Evolutionary conservation across 1,284 basidiomycete genomes (phyloP).

Genomic region (Rhodotorula sp.): DNA sequence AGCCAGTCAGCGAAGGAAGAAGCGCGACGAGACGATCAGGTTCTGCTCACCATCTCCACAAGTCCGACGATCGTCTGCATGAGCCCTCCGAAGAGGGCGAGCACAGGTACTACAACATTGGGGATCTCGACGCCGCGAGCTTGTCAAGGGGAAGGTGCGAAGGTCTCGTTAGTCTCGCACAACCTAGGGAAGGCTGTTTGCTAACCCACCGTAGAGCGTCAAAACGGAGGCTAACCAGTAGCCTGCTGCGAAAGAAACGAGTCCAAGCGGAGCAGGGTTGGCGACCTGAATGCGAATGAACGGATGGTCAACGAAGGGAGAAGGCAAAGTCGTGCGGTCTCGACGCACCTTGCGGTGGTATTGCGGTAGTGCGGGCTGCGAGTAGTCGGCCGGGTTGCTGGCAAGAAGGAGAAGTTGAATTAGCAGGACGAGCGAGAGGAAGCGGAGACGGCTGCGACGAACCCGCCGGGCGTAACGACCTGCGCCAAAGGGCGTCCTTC

Average conservation of each 20-base stretch:
- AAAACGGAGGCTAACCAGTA: neutral
- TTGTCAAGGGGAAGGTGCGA: neutral
- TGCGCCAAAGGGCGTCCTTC: neutral
- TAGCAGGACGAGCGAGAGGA: neutral
- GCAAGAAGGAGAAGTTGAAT: neutral
- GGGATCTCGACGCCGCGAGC: slow-evolving; percentile 10
- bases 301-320: neutral
- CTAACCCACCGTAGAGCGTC: neutral
- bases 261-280: neutral
- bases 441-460: neutral
- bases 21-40: too few species aligned
- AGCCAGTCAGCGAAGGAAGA: too few species aligned
- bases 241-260: neutral
- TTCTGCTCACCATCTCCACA: slow-evolving; percentile 20
- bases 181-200: neutral
- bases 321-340: neutral
- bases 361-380: slow-evolving; percentile 43
- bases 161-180: neutral
- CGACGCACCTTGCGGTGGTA: slow-evolving; percentile 50
- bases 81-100: slow-evolving; percentile 27
- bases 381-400: slow-evolving; percentile 14
- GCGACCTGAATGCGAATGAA: neutral
- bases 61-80: slow-evolving; percentile 21
- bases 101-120: slow-evolving; percentile 9
- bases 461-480: neutral